These are phyloP conservation scores for Aspergillus novofumigatus DNA, from an alignment of 2,329 filamentous ascomycete genomes.

Conservation along the genomic window DNA sequence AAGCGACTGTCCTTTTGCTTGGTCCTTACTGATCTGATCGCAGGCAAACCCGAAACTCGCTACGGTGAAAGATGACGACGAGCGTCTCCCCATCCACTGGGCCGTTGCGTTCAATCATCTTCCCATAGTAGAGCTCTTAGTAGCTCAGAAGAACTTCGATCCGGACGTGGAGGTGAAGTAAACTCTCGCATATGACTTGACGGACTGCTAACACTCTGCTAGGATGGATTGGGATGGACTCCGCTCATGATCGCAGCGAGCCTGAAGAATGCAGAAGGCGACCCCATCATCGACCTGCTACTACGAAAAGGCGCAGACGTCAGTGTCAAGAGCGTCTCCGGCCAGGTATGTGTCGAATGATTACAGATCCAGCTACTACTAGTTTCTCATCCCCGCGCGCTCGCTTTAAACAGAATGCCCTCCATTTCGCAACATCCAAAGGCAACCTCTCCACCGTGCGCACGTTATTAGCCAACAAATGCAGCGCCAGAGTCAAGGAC, in stretches of 20 bases:
- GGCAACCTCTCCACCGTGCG: conserved; percentile 77
- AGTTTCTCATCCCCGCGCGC: neutral
- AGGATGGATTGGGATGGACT: conserved; percentile 50
- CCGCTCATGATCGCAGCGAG: conserved; percentile 49
- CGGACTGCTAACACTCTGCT: neutral
- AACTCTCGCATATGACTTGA: neutral
- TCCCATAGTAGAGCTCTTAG: conserved; percentile 68
- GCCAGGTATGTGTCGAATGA: conserved; percentile 32
- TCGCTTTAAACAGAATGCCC: conserved; percentile 58
- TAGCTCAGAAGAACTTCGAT: conserved; percentile 70
- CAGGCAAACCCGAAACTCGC: conserved; percentile 78
- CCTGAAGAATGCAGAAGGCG: conserved; percentile 43
- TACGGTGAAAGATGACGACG: conserved; percentile 72
- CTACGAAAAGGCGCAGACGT: conserved; percentile 46
- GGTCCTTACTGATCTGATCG: conserved; percentile 2
- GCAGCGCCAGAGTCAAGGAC: conserved; percentile 76
- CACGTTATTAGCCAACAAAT: conserved; percentile 70
- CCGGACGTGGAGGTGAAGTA: conserved; percentile 66
- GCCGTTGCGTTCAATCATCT: conserved; percentile 78
- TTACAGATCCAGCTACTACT: neutral
- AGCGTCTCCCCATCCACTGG: conserved; percentile 90
- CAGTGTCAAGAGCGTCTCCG: conserved; percentile 39
- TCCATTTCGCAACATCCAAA: conserved; percentile 92
- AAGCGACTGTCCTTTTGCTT: neutral
- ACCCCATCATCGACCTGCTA: conserved; percentile 42